Base-by-base conservation (phyloP, 805 yeast genomes). In the Lachancea dasiensis region DNA sequence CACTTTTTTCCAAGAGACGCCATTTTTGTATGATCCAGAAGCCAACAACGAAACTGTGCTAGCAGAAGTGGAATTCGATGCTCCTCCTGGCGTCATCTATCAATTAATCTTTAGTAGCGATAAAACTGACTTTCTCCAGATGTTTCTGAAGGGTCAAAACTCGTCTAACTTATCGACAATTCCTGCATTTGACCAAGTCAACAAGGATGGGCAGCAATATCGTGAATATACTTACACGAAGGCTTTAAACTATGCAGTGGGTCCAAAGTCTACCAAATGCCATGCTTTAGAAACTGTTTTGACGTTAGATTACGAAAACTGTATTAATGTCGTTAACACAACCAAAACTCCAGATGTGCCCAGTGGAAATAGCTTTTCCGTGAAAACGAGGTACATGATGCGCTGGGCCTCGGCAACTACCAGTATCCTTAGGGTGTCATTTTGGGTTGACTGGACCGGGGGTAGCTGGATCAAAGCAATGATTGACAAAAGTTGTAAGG, bases 281-380 rank as follows among this genome's bases (percentile, higher is more conserved):
- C 43, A 63, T n/a, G 77, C 74, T 11, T 61, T 59, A 3, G 96
- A 87, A 49, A 64, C 69, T 0, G 67, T 84, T 15, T 73, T 77
- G 30, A 61, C 70, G 31, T 61, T 70, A 50, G 81, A 84, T 50
- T 65, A 68, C 36, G 64, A 72, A 4, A 66, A 68, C 13, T 70
- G 70, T 46, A 73, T 86, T 23, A 71, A 77, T 41, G 77, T 86
- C 2, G 62, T 77, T 2, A 76, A 79, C 28, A 67, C 74, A 2
- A 77, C 90, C 0, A 67, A 64, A 27, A 89, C 98, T 0, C 99
- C 98, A 0, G 92, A 86, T 54, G 97, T 92, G 11, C 98, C 99
- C 0, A 82, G 89, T 51, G 99, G 99, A 4, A 72, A 72, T 29
- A 72, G 84, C 1, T 92, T 92, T 58, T 68, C 73, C 22, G 87